phyloP scores from a whole-genome alignment of 176 grass and related monocot genomes.

The Aechmea fasciata region DNA sequence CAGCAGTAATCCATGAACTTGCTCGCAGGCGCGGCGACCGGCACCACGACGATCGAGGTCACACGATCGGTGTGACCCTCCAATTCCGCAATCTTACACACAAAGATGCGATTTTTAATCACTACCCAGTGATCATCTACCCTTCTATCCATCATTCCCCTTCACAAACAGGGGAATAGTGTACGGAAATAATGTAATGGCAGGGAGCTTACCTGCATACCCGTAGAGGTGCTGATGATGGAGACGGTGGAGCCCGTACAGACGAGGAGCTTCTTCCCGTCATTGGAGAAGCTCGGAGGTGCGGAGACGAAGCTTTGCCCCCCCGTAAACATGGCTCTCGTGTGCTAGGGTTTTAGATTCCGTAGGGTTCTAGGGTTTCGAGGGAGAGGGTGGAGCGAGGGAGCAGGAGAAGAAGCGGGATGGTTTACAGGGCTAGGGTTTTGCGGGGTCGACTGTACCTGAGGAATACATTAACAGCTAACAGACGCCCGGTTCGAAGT shows the following conservation, averaged over 20 bases:
- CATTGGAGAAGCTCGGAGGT: constrained; percentile 71
- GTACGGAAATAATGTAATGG: not conserved
- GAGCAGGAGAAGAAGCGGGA: no score
- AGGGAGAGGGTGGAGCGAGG: not conserved
- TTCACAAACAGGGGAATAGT: not conserved
- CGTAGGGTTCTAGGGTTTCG: not conserved
- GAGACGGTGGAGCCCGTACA: constrained; percentile 73
- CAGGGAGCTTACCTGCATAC: constrained; percentile 42
- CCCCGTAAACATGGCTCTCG: constrained; percentile 60
- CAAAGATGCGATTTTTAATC: not conserved
- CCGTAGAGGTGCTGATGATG: constrained; percentile 65
- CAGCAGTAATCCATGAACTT: constrained; percentile 61
- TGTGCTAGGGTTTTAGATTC: not conserved
- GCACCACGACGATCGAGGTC: constrained; percentile 52
- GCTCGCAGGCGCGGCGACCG: constrained; percentile 13
- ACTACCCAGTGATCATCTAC: not conserved
- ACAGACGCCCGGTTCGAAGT: no score
- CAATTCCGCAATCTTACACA: constrained; percentile 59
- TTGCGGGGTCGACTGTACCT: no score
- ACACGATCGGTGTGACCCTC: constrained; percentile 73
- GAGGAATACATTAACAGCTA: no score
- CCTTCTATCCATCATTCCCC: not conserved
- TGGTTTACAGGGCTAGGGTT: no score
- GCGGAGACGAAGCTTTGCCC: constrained; percentile 74
- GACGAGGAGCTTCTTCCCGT: constrained; percentile 52